Percentiles rank a stretch among this genome's conserved stretches.
These are phyloP conservation scores for Aspergillus ochraceus DNA, from an alignment of 2,329 filamentous ascomycete species.

Conservation along the genomic window DNA sequence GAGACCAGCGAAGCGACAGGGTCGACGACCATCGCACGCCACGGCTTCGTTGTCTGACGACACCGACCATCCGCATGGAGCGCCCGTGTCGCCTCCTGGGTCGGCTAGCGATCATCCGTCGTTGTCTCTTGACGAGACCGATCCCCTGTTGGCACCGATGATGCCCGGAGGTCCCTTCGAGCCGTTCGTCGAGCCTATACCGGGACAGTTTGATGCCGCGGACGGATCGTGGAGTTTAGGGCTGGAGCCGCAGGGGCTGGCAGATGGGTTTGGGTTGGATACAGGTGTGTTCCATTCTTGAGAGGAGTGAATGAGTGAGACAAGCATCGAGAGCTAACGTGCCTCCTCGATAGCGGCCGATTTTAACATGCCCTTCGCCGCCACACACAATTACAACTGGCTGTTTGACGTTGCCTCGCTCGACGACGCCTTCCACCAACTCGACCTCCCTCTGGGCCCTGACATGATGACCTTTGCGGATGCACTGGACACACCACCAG, in stretches of 20 bases:
- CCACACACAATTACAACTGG: constrained; percentile 64
- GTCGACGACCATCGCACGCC: constrained; percentile 6
- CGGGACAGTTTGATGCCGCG: constrained; percentile 35
- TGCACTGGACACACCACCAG: constrained; percentile 5
- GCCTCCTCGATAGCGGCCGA: constrained; percentile 48
- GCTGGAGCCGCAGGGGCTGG: constrained; percentile 26
- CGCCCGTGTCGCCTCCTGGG: constrained; percentile 29
- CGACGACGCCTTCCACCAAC: constrained; percentile 34
- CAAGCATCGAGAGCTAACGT: not conserved
- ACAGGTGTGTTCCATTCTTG: constrained; percentile 40
- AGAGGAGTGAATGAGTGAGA: no score
- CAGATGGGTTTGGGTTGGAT: constrained; percentile 60
- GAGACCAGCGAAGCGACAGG: constrained; percentile 32
- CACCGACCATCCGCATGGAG: constrained; percentile 17
- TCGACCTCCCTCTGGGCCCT: constrained; percentile 25
- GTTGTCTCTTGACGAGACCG: constrained; percentile 24
- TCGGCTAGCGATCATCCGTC: constrained; percentile 26
- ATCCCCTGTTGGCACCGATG: constrained; percentile 32
- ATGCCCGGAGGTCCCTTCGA: constrained; percentile 33
- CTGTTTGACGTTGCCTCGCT: constrained; percentile 52
- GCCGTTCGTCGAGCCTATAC: constrained; percentile 32
- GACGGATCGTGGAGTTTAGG: constrained; percentile 31
- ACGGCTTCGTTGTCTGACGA: constrained; percentile 4
- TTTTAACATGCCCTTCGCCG: constrained; percentile 66
- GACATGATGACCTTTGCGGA: constrained; percentile 26